phyloP scores from a whole-genome alignment of 2,329 filamentous ascomycete genomes.

The Orbilia javanica region DNA sequence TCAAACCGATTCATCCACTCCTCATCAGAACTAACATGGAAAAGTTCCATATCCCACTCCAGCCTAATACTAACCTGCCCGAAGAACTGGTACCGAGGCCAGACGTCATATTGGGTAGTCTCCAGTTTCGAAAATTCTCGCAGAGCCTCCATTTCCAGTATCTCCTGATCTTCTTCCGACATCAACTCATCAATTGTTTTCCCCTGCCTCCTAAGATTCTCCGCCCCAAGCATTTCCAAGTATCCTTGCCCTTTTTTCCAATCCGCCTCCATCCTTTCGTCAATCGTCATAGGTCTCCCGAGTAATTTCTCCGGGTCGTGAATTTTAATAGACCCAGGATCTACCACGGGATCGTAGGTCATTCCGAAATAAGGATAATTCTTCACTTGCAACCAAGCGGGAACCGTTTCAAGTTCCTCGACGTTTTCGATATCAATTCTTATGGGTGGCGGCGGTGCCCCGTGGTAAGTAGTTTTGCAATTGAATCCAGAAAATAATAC shows the following conservation, averaged over 20 bases:
- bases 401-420: background rate
- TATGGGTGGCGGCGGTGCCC: background rate
- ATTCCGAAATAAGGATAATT: conserved; percentile 32
- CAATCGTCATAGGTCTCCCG: background rate
- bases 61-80: conserved; percentile 20
- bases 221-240: background rate
- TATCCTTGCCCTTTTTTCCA: conserved; percentile 9
- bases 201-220: background rate
- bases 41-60: background rate
- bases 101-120: conserved; percentile 10
- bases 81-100: conserved; percentile 28
- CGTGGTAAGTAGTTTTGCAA: background rate
- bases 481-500: conserved; percentile 6
- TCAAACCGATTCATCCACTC: conserved; percentile 30
- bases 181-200: background rate
- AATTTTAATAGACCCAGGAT: conserved; percentile 10
- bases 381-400: conserved; percentile 13
- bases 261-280: background rate
- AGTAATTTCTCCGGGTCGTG: conserved; percentile 7
- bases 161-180: background rate
- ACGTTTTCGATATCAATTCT: conserved; percentile 31
- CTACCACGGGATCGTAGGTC: background rate
- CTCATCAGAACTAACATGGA: conserved; percentile 25
- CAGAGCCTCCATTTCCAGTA: background rate
- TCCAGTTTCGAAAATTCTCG: background rate